Percentiles rank a stretch among this genome's conserved stretches.
Evolutionary conservation across 176 grass and related monocot species (phyloP).

Genomic region (Alloteropsis semialata): DNA sequence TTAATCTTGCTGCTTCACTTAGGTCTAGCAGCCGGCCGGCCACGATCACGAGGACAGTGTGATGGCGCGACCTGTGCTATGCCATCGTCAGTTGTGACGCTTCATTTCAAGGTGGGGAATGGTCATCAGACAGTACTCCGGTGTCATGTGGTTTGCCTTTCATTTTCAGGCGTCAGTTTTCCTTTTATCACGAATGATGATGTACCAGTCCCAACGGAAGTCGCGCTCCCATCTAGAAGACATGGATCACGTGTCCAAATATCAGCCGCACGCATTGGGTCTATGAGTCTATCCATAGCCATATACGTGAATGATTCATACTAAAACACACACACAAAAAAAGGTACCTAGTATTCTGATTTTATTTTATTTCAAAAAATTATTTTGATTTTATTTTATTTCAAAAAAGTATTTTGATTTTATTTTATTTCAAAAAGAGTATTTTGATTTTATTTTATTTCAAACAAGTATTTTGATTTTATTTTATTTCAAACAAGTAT

Average conservation of each 20-base stretch:
- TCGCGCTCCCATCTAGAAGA: neutral
- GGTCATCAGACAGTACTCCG: neutral
- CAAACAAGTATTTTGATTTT: neutral
- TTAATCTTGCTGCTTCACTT: too few relatives aligned
- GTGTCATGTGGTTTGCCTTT: conserved; percentile 34
- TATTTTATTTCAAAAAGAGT: neutral
- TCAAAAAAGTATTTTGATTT: neutral
- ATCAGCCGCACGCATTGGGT: neutral
- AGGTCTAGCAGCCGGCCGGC: neutral
- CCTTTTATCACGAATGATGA: neutral
- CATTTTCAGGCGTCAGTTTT: conserved; percentile 31
- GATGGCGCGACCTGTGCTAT: neutral
- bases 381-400: neutral
- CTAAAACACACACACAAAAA: neutral
- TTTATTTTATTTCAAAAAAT: neutral
- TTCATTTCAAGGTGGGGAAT: neutral
- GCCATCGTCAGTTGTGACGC: neutral
- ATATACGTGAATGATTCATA: neutral
- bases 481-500: neutral
- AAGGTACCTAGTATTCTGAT: neutral
- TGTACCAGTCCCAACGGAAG: neutral
- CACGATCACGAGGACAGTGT: neutral
- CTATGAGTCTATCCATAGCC: neutral
- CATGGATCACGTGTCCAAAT: conserved; percentile 13
- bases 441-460: neutral